Percentiles rank a stretch among this genome's conserved stretches.
These are phyloP conservation scores for Saccharomyces uvarum DNA, from an alignment of 1,139 yeast species.

Conservation along the genomic window DNA sequence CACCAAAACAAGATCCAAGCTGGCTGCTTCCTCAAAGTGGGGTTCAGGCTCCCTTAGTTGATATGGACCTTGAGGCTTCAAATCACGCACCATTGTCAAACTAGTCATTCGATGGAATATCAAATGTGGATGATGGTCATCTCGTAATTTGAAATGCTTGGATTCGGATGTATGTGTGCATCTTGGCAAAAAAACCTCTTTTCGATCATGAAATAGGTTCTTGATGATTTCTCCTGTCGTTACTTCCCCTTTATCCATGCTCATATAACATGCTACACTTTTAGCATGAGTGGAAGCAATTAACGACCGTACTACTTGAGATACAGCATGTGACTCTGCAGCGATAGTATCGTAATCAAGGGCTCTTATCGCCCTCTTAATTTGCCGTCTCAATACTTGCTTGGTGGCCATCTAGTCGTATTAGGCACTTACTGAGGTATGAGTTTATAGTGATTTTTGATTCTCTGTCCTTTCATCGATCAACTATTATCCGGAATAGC, in stretches of 20 bases:
- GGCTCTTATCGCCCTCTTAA: background rate
- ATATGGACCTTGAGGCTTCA: constrained; percentile 65
- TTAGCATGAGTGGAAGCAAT: background rate
- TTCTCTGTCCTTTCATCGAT: background rate
- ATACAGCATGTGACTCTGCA: background rate
- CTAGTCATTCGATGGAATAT: constrained; percentile 48
- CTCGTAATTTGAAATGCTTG: constrained; percentile 20
- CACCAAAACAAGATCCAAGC: constrained; percentile 60
- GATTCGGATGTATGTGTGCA: constrained; percentile 25
- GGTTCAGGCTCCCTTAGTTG: constrained; percentile 57
- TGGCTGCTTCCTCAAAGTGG: constrained; percentile 12
- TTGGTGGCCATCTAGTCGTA: background rate
- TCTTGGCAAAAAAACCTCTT: constrained; percentile 25
- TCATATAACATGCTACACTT: constrained; percentile 27
- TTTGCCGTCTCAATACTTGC: background rate
- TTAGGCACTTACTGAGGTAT: background rate
- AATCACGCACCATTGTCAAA: constrained; percentile 37
- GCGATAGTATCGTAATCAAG: background rate
- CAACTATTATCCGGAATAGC: background rate
- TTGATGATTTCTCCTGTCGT: constrained; percentile 21
- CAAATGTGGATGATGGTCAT: constrained; percentile 38
- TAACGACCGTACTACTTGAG: background rate
- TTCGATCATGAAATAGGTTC: constrained; percentile 13
- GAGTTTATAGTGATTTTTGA: background rate
- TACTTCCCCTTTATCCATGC: constrained; percentile 30